Evolutionary conservation across 768 basidiomycete genomes (phyloP), one percentile per base, ranked within the genome.

Genomic region (Auricularia heimuer): DNA sequence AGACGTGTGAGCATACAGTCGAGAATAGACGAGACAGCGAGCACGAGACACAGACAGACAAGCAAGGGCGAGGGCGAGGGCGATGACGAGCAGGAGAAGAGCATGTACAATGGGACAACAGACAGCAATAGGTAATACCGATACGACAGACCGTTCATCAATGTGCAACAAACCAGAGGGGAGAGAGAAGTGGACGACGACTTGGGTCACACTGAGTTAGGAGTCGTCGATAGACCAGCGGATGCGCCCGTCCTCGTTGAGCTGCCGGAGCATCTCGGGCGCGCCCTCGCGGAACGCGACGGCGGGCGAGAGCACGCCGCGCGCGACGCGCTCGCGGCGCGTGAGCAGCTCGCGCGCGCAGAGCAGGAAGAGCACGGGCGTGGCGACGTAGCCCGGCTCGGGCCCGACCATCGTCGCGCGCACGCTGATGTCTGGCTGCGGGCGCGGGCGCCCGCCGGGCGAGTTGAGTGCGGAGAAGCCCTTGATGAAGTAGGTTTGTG

Each of bases 311-410:
- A 66, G 54, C 3, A 66, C 66, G 21, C 63, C 63, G 4, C 44
- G 35, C 14, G n/a, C 35, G 7, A 66, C 42, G 21, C 35, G 24
- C 14, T 64, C 58, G 37, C 63, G 34, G 54, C 44, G 33, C 54
- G 21, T 37, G 36, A 66, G 39, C 11, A 66, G 4, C 54, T 58
- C 39, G 36, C 62, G 54, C 21, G 63, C 63, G 45, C 45, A 54
- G 21, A 58, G 39, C 14, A 64, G 36, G 42, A 66, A 60, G 54
- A 66, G 37, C 39, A 64, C 35, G 3, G 65, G 51, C 35, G 65
- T 66, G 54, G 63, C 54, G 18, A 62, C 58, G 58, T 66, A 66
- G 18, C 63, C 65, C 10, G 65, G 62, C 45, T 66, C 65, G 24
- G 63, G 63, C 21, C 65, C 65, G 16, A 54, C 21, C 44, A 66